Evolutionary conservation across 1,284 basidiomycete genomes (phyloP), one percentile per base, ranked within the genome.

Genomic region (Ganoderma resinaceum): DNA sequence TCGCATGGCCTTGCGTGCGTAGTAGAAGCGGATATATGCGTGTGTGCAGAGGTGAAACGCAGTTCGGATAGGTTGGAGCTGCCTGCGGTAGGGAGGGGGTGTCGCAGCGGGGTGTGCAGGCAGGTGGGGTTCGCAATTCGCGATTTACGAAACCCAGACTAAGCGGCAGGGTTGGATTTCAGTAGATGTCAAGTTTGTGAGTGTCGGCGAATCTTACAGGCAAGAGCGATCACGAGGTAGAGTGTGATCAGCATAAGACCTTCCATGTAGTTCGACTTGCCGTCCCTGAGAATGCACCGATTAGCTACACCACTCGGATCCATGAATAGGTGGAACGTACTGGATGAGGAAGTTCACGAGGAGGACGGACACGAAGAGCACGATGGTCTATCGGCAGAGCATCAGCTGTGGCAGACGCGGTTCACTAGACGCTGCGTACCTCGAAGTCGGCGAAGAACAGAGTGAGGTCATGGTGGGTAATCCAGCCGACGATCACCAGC

Each of bases 261-360:
- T 81, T 96, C 94, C 90, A 96, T 92, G 77, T 94, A 95, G 76
- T 96, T 95, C 29, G 90, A 91, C 76, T 91, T 93, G 63, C 93
- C 93, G 74, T 94, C 92, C 80, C 89, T 90, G 71, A 12, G 74
- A 53, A 37, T 62, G 4, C 7, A 7, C 31, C 64, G 52, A 62
- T 49, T 20, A 38, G 20, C n/a, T 66, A n/a, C 26, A 9, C 16
- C 35, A 12, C 67, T 16, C 29, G n/a, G 6, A 7, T 3, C 37
- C 9, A 31, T 38, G 42, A 26, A 62, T 40, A 14, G 11, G 16
- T 35, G 40, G 12, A 2, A 20, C 91, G 67, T 79, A 91, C 87
- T 92, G 90, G 69, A 94, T 87, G 18, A 95, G 83, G 31, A 93
- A 87, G 79, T 94, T 94, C 66, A 94, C 92, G 23, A 96, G 87